Percentiles rank a stretch among this genome's conserved stretches.
Evolutionary conservation across 164 flowering plant genomes (phyloP).

Genomic region (Annona cherimola): DNA sequence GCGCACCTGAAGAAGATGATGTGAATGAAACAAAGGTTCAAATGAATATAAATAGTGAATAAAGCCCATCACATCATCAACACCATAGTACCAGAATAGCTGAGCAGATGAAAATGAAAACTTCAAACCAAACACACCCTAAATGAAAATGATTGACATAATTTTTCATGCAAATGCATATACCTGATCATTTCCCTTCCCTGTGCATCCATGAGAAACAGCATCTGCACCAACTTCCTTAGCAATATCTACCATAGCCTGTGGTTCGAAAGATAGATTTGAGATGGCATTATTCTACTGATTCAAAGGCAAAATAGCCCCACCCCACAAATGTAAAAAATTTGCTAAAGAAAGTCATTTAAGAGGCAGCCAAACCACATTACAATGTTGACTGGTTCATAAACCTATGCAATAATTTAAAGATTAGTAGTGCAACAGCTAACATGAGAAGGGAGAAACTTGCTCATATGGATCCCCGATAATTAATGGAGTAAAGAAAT

Average conservation of each 20-base stretch:
- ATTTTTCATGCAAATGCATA: constrained; percentile 1
- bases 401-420: not conserved
- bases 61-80: not conserved
- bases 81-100: constrained; percentile 77
- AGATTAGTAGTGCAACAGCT: not conserved
- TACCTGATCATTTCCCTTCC: constrained; percentile 98
- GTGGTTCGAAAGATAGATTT: constrained; percentile 9
- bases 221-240: constrained; percentile 98
- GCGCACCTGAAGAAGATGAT: constrained; percentile 55
- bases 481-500: too few species aligned
- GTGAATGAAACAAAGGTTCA: not conserved
- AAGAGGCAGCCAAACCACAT: not conserved
- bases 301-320: not conserved
- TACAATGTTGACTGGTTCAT: not conserved
- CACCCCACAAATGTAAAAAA: not conserved
- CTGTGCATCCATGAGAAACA: constrained; percentile 96
- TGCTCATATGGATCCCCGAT: too few species aligned
- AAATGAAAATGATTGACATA: not conserved
- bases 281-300: not conserved
- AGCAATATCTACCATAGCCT: constrained; percentile 98
- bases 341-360: not conserved
- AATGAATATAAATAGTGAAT: not conserved
- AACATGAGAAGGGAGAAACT: too few species aligned
- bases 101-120: not conserved
- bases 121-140: not conserved